Conservation (phyloP, 2,329 filamentous ascomycete genomes). For the Exserohilum rostratum region DNA sequence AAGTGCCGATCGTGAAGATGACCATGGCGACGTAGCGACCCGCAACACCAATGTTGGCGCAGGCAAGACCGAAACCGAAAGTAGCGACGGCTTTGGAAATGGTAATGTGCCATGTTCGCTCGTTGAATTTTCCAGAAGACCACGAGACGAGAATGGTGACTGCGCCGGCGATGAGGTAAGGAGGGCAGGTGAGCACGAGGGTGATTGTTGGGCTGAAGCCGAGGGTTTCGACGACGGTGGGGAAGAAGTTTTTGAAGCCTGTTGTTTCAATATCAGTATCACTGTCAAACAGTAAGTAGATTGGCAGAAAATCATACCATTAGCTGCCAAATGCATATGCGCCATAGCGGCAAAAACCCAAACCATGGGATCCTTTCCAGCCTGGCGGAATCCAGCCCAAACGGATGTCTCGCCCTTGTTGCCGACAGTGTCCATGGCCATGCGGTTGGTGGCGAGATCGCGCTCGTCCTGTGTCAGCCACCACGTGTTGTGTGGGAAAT, state of each 20-base stretch:
- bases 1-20: conserved; percentile 46
- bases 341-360: conserved; percentile 48
- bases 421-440: conserved; percentile 57
- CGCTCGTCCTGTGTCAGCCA: conserved; percentile 57
- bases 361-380: conserved; percentile 57
- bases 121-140: conserved; percentile 48
- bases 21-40: conserved; percentile 41
- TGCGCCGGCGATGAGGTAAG: conserved; percentile 32
- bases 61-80: conserved; percentile 48
- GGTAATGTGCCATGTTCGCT: conserved; percentile 51
- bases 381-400: conserved; percentile 58
- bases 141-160: conserved; percentile 44
- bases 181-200: conserved; percentile 54
- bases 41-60: conserved; percentile 44
- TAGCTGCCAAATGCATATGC: conserved; percentile 37
- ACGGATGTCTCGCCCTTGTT: conserved; percentile 53
- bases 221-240: conserved; percentile 57
- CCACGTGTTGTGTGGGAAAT: conserved; percentile 47
- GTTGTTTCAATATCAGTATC: too few relatives aligned
- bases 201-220: conserved; percentile 58
- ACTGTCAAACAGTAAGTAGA: too few relatives aligned
- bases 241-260: conserved; percentile 56
- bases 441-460: conserved; percentile 42
- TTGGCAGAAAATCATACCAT: too few relatives aligned
- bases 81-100: conserved; percentile 48